Evolutionary conservation across 139 green algal species (phyloP).

Genomic region (Picochlorum sp.): DNA sequence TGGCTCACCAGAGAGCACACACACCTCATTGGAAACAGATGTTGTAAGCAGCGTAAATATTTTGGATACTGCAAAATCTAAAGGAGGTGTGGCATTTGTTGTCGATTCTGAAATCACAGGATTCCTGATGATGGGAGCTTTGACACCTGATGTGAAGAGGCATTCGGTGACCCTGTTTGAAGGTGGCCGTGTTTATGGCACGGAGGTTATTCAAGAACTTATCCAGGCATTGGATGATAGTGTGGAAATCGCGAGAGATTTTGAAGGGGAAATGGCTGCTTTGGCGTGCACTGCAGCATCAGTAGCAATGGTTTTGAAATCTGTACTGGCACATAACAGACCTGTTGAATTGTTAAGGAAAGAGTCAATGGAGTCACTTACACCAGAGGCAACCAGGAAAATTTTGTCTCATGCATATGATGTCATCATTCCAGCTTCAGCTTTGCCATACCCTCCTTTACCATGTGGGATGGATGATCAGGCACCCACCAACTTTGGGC

Average conservation of each 20-base stretch:
- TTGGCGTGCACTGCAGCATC: slow-evolving; percentile 31
- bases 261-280: slow-evolving; percentile 66
- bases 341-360: slow-evolving; percentile 72
- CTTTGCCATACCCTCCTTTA: slow-evolving; percentile 52
- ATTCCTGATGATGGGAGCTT: slow-evolving; percentile 87
- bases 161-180: slow-evolving; percentile 63
- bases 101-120: slow-evolving; percentile 79
- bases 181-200: slow-evolving; percentile 65
- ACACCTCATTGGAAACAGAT: too few relatives aligned
- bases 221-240: slow-evolving; percentile 40
- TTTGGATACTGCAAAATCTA: too few relatives aligned
- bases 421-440: slow-evolving; percentile 55
- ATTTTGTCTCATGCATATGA: slow-evolving; percentile 66
- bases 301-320: slow-evolving; percentile 40
- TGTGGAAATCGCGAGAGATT: slow-evolving; percentile 29
- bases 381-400: slow-evolving; percentile 27
- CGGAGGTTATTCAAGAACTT: slow-evolving; percentile 57
- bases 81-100: slow-evolving; percentile 59
- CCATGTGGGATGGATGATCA: slow-evolving; percentile 31
- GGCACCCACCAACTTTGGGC: slow-evolving; percentile 51
- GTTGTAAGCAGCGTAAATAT: too few relatives aligned
- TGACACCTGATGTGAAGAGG: slow-evolving; percentile 33
- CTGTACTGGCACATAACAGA: slow-evolving; percentile 9
- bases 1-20: too few relatives aligned
- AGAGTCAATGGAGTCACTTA: slow-evolving; percentile 63